Base-by-base conservation (phyloP, 2,329 filamentous ascomycete genomes). In the Drechslerella stenobrocha region DNA sequence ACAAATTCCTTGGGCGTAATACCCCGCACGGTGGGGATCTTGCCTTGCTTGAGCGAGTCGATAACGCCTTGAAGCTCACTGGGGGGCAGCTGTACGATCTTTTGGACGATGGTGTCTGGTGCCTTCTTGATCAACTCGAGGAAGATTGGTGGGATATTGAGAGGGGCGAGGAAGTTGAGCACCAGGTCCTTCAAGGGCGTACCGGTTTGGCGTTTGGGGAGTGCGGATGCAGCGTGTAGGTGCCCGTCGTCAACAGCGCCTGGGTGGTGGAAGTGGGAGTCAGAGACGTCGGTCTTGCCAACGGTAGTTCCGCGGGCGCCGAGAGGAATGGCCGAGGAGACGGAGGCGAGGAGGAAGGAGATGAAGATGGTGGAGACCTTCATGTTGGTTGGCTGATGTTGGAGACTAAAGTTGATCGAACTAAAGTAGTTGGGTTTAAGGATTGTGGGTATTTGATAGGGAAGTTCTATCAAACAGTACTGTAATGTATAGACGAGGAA, bases 331-430 rank as follows among this genome's bases (percentile, higher is more conserved):
- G 30, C 61, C 11, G 61, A 58, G 34, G 53, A 53, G 23, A 50
- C 53, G 47, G 58, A 66, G 34, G 61, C 61, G 34, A 66, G 61
- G 42, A 66, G 48, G 47, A 55, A 42, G 42, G 61, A 35, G 47
- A 52, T 18, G 53, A 66, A 34, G 32, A 59, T 35, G 28, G 48
- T 18, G 35, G 61, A 44, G 48, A 59, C 9, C 61, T 66, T 66
- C 61, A 66, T 66, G 57, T 66, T 64, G 52, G 46, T 23, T 26
- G 11, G 34, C 15, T 9, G 6, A 13, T 9, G 34, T 37, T 4
- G 15, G 13, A 37, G 3, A 13, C 13, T 6, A 6, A 32, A 32
- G 6, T 32, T 32, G 11, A 37, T 13, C 3, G 34, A 13, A 37
- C 13, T 37, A 5, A 42, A 18, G 22, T 42, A 42, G 28, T 30